These are phyloP conservation scores for Coemansia sp. DNA, from an alignment of 371 early-diverging fungal genomes.

Conservation along the genomic window DNA sequence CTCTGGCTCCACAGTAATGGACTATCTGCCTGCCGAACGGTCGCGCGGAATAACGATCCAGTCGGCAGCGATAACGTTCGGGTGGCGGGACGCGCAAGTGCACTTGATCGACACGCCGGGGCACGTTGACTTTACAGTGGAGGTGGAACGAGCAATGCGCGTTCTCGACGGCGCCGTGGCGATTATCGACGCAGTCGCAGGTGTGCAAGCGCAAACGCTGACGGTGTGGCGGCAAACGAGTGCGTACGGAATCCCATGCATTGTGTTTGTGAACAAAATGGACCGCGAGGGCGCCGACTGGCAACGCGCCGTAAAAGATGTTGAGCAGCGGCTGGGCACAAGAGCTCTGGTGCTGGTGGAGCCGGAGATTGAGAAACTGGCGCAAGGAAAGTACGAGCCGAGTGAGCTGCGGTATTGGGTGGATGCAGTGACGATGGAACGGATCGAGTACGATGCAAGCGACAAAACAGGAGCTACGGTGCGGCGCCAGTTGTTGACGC, in stretches of 20 bases:
- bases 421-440: slow-evolving; percentile 77
- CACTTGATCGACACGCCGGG: slow-evolving; percentile 97
- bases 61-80: slow-evolving; percentile 92
- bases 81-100: slow-evolving; percentile 80
- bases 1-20: slow-evolving; percentile 90
- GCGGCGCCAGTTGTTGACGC: slow-evolving; percentile 47
- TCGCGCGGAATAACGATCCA: slow-evolving; percentile 94
- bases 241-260: slow-evolving; percentile 76
- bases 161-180: slow-evolving; percentile 93
- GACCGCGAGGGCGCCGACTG: slow-evolving; percentile 81
- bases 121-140: slow-evolving; percentile 94
- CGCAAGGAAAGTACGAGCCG: background rate
- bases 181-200: slow-evolving; percentile 89
- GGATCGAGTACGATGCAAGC: slow-evolving; percentile 62
- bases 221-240: slow-evolving; percentile 91
- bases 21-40: slow-evolving; percentile 85
- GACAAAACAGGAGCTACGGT: slow-evolving; percentile 55
- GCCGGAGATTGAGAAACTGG: slow-evolving; percentile 55
- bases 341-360: slow-evolving; percentile 72
- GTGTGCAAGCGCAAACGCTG: slow-evolving; percentile 97
- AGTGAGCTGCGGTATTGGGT: slow-evolving; percentile 60
- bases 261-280: slow-evolving; percentile 93
- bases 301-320: slow-evolving; percentile 61
- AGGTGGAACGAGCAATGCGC: slow-evolving; percentile 89
- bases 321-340: slow-evolving; percentile 64